Evolutionary conservation across 169 alveolate species (phyloP), one percentile per base, ranked within the genome.

Genomic region (Plasmodium adleri): DNA sequence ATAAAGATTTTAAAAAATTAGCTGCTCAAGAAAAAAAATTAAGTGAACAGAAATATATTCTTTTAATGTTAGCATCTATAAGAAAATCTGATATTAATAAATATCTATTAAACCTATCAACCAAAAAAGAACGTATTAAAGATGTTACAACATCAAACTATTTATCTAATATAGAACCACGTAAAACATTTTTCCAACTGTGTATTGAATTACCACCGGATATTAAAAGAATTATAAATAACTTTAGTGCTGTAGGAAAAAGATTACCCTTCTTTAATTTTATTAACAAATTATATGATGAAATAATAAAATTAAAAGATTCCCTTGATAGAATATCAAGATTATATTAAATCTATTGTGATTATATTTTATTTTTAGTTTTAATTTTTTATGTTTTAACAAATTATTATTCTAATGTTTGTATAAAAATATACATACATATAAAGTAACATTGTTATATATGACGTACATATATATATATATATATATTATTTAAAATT

Each of bases 161-260:
- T 47, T 26, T 83, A 39, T 45, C 56, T 28, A 68, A 68, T 39
- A 83, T 83, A 83, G 85, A 83, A 45, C 52, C 52, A 1, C 72
- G 71, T 26, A 83, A 83, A 83, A 83, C 91, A 0, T 83, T 83
- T 49, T 83, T 83, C 32, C 83, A 83, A 13, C 26, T 83, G 9
- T 71, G 68, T 22, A 59, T 71, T 17, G 91, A 83, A 66, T 20
- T 83, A 47, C 64, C 74, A 6, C 91, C 91, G 8, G 91, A 83
- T 26, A 58, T 83, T 59, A 83, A 71, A 62, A 83, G 91, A 62
- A 56, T 83, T 17, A 56, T 68, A 28, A 58, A 59, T 26, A 67
- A 56, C 54, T 49, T 71, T 58, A 74, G 86, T 20, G 74, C 67
- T 39, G 91, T 83, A 56, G 91, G 86, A 39, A 1, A 13, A 28